Percentiles rank a stretch among this genome's conserved stretches.
Evolutionary conservation across 768 basidiomycete genomes (phyloP).

Genomic region (Pleurotus pulmonarius): DNA sequence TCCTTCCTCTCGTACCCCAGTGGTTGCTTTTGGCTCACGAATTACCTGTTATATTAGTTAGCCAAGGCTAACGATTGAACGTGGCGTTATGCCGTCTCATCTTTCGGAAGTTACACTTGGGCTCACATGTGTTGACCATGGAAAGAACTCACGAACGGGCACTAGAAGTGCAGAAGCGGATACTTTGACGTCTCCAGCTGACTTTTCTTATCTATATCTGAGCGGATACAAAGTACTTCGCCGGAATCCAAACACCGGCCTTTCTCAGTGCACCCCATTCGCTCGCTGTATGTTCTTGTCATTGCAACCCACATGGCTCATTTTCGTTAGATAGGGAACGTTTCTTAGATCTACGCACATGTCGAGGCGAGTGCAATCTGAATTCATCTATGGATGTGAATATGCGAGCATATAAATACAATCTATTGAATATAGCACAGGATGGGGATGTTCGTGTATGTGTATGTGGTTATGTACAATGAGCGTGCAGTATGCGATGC

Average conservation of each 20-base stretch:
- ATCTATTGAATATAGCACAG: neutral
- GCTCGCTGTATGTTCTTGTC: neutral
- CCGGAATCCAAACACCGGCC: neutral
- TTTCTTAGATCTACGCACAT: neutral
- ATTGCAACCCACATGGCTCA: neutral
- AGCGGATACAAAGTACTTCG: neutral
- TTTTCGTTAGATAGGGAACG: neutral
- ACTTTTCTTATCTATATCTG: neutral
- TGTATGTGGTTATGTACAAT: neutral
- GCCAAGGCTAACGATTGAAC: neutral
- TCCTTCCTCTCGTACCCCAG: no score
- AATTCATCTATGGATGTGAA: neutral
- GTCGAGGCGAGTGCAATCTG: neutral
- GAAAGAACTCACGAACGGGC: neutral
- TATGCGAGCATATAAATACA: neutral
- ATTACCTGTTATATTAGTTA: no score
- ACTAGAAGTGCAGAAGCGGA: neutral
- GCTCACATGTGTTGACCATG: neutral
- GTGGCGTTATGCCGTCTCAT: neutral
- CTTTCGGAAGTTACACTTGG: neutral
- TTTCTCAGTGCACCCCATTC: neutral
- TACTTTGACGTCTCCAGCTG: neutral
- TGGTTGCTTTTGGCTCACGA: no score
- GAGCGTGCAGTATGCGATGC: neutral
- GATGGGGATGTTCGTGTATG: neutral